phyloP scores from a whole-genome alignment of 495 filamentous ascomycete genomes.

The Bombardia bombarda region DNA sequence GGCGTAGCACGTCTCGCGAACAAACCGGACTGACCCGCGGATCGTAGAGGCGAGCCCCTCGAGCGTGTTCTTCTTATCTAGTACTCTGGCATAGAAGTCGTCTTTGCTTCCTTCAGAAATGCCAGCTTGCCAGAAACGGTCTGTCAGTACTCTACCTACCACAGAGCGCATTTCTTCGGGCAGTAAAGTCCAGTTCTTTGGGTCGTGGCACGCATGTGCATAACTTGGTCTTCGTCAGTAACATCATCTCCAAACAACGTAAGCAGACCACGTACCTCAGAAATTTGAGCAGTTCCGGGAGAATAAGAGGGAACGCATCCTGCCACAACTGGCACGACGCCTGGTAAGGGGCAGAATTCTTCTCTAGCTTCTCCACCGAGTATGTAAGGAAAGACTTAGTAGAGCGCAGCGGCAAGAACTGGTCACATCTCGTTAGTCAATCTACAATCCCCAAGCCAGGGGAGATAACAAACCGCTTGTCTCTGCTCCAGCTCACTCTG shows the following conservation, averaged over 20 bases:
- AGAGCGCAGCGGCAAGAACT: constrained; percentile 69
- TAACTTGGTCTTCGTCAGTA: constrained; percentile 42
- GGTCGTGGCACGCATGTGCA: constrained; percentile 90
- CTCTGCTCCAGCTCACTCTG: constrained; percentile 68
- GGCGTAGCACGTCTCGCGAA: constrained; percentile 87
- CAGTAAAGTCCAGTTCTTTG: constrained; percentile 72
- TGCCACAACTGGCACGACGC: constrained; percentile 74
- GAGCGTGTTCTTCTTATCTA: constrained; percentile 76
- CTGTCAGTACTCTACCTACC: constrained; percentile 76
- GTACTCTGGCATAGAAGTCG: constrained; percentile 89
- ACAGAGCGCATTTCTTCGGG: constrained; percentile 69
- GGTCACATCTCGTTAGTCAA: constrained; percentile 7
- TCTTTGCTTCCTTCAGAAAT: constrained; percentile 93
- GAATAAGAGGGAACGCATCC: constrained; percentile 69
- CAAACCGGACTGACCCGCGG: constrained; percentile 75
- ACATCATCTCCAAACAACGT: background rate
- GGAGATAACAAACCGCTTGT: constrained; percentile 47
- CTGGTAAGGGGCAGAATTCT: constrained; percentile 54
- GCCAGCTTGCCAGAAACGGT: constrained; percentile 97
- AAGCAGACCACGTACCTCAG: constrained; percentile 50
- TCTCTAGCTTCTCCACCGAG: constrained; percentile 81
- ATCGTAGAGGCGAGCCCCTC: constrained; percentile 94
- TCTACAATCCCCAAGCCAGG: background rate
- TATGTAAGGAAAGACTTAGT: constrained; percentile 87
- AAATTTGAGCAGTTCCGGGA: constrained; percentile 81